A percentile compares a stretch with the other conserved stretches of the same genome.
Evolutionary conservation across 225 moss, liverwort and hornwort genomes (phyloP).

Genomic region (Lunularia cruciata): DNA sequence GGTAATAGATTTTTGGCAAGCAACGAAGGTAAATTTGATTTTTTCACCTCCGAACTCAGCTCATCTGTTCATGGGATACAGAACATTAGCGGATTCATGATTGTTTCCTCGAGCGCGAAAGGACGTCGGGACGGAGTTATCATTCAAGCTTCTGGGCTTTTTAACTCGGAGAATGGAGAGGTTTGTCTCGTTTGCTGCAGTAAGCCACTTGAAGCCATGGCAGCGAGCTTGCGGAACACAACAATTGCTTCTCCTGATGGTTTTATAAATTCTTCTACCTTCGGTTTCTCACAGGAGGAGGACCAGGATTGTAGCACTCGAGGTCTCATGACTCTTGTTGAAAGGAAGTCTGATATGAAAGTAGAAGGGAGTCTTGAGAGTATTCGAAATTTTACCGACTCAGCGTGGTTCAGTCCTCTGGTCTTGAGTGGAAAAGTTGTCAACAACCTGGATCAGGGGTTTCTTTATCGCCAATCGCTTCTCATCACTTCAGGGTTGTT

Average conservation of each 20-base stretch:
- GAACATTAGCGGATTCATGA: constrained; percentile 22
- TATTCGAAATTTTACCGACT: constrained; percentile 1
- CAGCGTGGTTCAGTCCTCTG: constrained; percentile 23
- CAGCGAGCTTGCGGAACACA: background rate
- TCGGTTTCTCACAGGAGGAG: background rate
- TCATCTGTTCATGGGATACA: background rate
- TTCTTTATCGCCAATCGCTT: constrained; percentile 17
- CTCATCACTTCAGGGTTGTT: constrained; percentile 13
- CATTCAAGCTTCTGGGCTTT: constrained; percentile 11
- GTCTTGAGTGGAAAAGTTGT: constrained; percentile 23
- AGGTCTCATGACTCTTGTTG: constrained; percentile 10
- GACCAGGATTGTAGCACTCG: constrained; percentile 25
- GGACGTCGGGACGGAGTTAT: background rate
- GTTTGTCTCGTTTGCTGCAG: constrained; percentile 28
- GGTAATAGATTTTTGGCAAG: background rate
- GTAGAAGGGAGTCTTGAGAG: constrained; percentile 24
- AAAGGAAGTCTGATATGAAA: background rate
- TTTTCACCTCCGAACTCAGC: constrained; percentile 1
- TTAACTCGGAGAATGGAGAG: constrained; percentile 15
- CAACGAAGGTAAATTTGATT: constrained; percentile 30
- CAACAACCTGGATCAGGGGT: constrained; percentile 15
- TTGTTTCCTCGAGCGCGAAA: background rate
- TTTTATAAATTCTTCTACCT: background rate
- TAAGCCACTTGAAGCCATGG: background rate
- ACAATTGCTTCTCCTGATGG: background rate